phyloP scores from a whole-genome alignment of 208 protist genomes.

The Trypanosomatidae sp. region DNA sequence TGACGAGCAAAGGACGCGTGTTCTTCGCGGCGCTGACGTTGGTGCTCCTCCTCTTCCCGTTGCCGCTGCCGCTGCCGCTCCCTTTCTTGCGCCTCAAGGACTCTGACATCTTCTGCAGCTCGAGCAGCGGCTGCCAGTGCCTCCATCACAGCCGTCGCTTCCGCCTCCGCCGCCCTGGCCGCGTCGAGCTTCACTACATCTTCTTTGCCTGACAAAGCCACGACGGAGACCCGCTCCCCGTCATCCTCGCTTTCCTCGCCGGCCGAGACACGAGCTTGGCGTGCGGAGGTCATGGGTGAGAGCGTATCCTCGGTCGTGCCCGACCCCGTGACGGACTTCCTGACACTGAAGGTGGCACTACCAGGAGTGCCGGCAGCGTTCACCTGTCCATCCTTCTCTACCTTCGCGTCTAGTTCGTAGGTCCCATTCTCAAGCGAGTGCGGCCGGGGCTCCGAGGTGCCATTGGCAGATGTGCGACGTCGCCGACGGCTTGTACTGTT shows the following conservation, averaged over 20 bases:
- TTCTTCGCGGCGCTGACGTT: slow-evolving; percentile 15
- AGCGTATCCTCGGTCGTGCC: slow-evolving; percentile 12
- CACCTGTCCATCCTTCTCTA: not conserved
- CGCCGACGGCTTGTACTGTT: slow-evolving; percentile 12
- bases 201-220: not conserved
- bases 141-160: not conserved
- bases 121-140: not conserved
- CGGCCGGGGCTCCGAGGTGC: not conserved
- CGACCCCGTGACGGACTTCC: not conserved
- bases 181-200: not conserved
- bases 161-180: not conserved
- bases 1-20: slow-evolving; percentile 6
- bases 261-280: not conserved
- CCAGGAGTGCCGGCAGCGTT: not conserved
- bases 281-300: slow-evolving; percentile 21
- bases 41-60: slow-evolving; percentile 3
- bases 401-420: not conserved
- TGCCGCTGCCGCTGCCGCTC: slow-evolving; percentile 6
- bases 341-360: not conserved
- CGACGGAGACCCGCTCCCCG: not conserved
- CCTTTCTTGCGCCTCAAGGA: slow-evolving; percentile 3
- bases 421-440: not conserved
- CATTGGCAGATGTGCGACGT: not conserved
- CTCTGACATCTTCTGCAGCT: not conserved
- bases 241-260: not conserved